Base-by-base conservation (phyloP, 495 filamentous ascomycete genomes). In the Daldinia bambusicola region DNA sequence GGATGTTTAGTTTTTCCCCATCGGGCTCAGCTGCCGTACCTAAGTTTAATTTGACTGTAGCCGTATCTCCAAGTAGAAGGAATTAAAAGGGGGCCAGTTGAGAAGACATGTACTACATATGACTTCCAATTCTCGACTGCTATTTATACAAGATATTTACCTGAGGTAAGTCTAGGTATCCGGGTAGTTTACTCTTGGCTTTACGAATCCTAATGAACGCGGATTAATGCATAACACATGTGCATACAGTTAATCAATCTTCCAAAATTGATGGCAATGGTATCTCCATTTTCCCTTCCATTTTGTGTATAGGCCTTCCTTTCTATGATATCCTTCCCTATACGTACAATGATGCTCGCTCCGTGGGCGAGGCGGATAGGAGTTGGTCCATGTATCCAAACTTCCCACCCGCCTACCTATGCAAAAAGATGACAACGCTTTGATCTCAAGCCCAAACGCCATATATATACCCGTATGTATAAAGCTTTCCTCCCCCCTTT, bases 341-440 rank as follows among this genome's bases (percentile, higher is more conserved):
- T 55, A 16, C 10, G 30, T 55, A 55, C 52, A 55, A 36, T 55
- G 18, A 31, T 55, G 52, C 52, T 34, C 30, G 52, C 30, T 55
- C 52, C 32, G 32, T 55, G 52, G 43, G 18, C 36, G 26, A 16
- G 40, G 31, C 30, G 52, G n/a, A 63, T 45, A 14, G 36, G 60
- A 40, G 45, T 31, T 40, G 14, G 34, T 45, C 61, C 36, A 55
- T 16, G 51, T 55, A 63, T 65, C 62, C 40, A 34, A 53, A 60
- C 22, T 14, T 26, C 31, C 51, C 40, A 26, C 38, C 56, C 40
- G 31, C 30, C 40, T 41, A 20, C 43, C 52, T 41, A 68, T 68
- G 58, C 65, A 61, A 68, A 32, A 57, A 55, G 38, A 61, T 45
- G 37, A 61, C 43, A 52, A 63, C 43, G 43, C 43, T 22, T 48